Percentiles rank a stretch among this genome's conserved stretches.
Evolutionary conservation across 176 grass and related monocot genomes (phyloP).

Genomic region (Poa annua): DNA sequence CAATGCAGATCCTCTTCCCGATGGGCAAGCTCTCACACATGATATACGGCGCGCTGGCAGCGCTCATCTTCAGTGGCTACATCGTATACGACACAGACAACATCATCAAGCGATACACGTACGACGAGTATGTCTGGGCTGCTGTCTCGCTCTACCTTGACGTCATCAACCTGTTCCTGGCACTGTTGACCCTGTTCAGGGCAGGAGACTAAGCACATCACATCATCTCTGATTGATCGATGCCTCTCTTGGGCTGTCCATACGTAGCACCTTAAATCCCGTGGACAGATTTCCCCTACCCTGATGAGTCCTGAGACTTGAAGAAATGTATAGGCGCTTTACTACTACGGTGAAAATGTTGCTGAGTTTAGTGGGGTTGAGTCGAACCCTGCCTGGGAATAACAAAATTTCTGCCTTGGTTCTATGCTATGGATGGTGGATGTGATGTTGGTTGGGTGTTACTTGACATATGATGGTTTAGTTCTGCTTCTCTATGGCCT

Average conservation of each 20-base stretch:
- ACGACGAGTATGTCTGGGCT: conserved; percentile 88
- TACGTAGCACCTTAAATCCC: not conserved
- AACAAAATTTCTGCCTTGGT: not conserved
- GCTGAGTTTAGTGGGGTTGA: conserved; percentile 3
- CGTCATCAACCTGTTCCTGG: conserved; percentile 83
- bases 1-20: conserved; percentile 71
- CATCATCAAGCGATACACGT: conserved; percentile 81
- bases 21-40: conserved; percentile 81
- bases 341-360: conserved; percentile 1
- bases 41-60: conserved; percentile 75
- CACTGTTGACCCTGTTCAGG: conserved; percentile 70
- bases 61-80: conserved; percentile 81
- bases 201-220: conserved; percentile 57
- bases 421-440: not conserved
- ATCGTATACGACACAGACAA: conserved; percentile 93
- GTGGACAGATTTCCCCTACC: not conserved
- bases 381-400: not conserved
- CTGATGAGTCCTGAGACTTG: not conserved
- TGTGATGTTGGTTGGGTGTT: not conserved
- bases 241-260: not conserved
- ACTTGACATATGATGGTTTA: not conserved
- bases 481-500: not conserved
- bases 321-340: not conserved
- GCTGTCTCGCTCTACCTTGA: conserved; percentile 76
- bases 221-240: not conserved